Base-by-base conservation (phyloP, 768 basidiomycete species). In the Collybia sordida region DNA sequence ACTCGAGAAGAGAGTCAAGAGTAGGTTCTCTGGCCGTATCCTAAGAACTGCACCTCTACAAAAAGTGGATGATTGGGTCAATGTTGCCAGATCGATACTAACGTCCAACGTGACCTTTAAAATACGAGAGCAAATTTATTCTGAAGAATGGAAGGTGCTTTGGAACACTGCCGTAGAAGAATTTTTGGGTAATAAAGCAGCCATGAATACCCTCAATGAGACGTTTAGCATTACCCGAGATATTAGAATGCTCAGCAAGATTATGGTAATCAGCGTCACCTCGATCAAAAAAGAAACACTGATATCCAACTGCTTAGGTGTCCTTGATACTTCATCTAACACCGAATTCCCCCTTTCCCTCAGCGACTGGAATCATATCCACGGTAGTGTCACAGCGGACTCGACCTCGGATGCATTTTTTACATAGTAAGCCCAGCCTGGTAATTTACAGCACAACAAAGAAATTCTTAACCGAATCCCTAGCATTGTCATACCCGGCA, bases 1-100 rank as follows among this genome's bases (percentile, higher is more conserved):
- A 2, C 75, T 99, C 15, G 97, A 99, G 66, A 99, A 99, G 66
- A 80, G 97, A 38, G 97, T 99, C 43, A 97, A 98, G 69, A 97
- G 93, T 56, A 83, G 97, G 3, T 99, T 98, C 70, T 98, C 95
- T 1, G 93, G 94, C 25, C 78, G 97, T 48, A 90, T 93, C 59
- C 75, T 95, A 49, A 82, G 91, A 41, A 85, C 91, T 5, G 78
- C 83, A 0, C 81, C 88, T 12, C 83, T 86, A 2, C 60, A 70
- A 4, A 71, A 69, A 7, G 51, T 83, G 0, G 66, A 71, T 3
- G 68, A 68, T 15, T 88, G 86, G 75, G 62, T 80, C 11, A 64
- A 60, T 6, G 64, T 83, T n/a, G 72, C 81, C 40, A 75, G 71
- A 53, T 61, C 59, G 1, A 61, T 81, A 4, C 64, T 96, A 3